Conservation (phyloP, 2,329 filamentous ascomycete genomes). For the Calonectria pseudoreteaudii region DNA sequence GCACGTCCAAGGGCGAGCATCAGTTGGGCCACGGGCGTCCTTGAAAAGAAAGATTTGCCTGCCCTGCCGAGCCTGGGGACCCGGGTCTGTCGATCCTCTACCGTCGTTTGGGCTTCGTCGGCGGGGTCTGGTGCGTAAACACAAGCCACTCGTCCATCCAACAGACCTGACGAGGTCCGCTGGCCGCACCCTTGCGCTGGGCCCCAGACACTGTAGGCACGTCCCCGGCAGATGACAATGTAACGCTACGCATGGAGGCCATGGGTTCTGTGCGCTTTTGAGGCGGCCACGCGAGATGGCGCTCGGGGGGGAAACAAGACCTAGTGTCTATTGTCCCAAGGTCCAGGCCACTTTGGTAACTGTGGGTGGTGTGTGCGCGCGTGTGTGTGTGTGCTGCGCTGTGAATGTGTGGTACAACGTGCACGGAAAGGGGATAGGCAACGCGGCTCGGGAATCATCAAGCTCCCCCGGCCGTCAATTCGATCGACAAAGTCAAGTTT, state of each 20-base stretch:
- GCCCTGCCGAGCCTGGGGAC: constrained; percentile 8
- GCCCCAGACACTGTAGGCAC: background rate
- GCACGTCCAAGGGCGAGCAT: background rate
- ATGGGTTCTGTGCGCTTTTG: constrained; percentile 33
- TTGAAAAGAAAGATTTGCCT: constrained; percentile 4
- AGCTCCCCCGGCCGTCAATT: background rate
- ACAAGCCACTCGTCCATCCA: background rate
- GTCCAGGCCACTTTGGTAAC: background rate
- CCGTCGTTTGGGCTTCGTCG: background rate
- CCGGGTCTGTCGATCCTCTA: constrained; percentile 32
- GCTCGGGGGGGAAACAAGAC: constrained; percentile 16
- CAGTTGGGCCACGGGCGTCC: background rate
- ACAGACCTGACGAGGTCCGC: background rate
- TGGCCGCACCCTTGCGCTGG: constrained; percentile 28
- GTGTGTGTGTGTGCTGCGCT: background rate
- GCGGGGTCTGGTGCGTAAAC: constrained; percentile 14
- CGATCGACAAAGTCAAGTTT: background rate
- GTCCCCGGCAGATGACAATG: constrained; percentile 30
- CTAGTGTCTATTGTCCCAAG: background rate
- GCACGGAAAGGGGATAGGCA: background rate
- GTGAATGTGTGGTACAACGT: background rate
- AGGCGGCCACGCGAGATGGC: constrained; percentile 45
- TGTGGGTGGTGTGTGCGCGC: background rate
- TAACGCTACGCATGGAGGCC: constrained; percentile 34
- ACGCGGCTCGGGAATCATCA: background rate